Evolutionary conservation across 2,329 filamentous ascomycete species (phyloP), one percentile per base, ranked within the genome.

Genomic region (Cercospora sp.): DNA sequence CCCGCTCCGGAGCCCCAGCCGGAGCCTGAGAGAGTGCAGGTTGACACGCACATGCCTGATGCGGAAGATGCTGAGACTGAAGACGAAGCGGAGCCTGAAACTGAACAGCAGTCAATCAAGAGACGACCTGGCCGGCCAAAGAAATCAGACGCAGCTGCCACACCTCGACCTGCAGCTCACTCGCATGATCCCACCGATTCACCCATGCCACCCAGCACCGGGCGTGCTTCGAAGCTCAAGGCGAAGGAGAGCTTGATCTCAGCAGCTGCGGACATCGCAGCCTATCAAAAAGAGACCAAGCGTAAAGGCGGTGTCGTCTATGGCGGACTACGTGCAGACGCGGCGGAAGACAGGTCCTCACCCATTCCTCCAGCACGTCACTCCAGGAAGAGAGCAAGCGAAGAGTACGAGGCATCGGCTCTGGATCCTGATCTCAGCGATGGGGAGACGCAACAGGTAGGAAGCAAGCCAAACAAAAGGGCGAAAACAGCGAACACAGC

Each of bases 221-320:
- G 77, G 13, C 90, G 95, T 65, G 95, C 92, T 74, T 94, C 95
- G 13, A 99, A 98, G 78, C 89, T 91, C 49, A 90, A 91, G 76
- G 95, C 95, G 12, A 82, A 90, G n/a, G 87, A 89, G 37, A 89
- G 88, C 71, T 82, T 98, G 7, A 92, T 95, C 64, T 86, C 88
- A 40, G 84, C 94, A 66, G 93, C 92, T 0, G 87, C 90, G 0
- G 95, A 99, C 76, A 93, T 98, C 75, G 90, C 90, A 2, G 83
- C 96, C 34, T 99, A 95, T 76, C 91, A 98, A 76, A 97, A 95
- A 77, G 95, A 99, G 81, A 93, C 88, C 83, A 97, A 97, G 82
- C 89, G 95, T 21, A 87, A 86, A 57, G 89, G 89, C 13, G 89
- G 89, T 49, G 86, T 90, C 3, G 81, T 87, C 10, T 86, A 89